Evolutionary conservation across 805 yeast species (phyloP), one percentile per base, ranked within the genome.

Genomic region (Brettanomyces anomalus): DNA sequence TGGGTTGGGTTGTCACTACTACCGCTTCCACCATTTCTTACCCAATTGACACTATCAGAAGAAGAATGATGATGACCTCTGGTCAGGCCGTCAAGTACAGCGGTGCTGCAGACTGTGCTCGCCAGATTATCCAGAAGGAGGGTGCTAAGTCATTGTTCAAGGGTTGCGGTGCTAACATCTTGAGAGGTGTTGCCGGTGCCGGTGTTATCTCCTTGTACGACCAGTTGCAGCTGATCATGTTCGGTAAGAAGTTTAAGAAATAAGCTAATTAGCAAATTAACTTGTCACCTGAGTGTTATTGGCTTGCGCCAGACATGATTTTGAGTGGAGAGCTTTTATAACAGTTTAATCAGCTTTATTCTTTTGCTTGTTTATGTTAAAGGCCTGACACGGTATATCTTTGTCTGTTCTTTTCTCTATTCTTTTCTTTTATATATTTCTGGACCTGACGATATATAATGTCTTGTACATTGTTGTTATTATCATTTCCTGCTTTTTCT

Each of bases 61-160:
- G 97, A 85, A 87, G 97, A 85, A 88, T 88, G 97, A 88, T 88
- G 97, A 88, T 88, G 97, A 88, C 97, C 61, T 89, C 97, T 59
- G 97, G 97, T 73, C 95, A 87, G 77, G 95, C 95, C 65, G 95
- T 88, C 63, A 88, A 89, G 77, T 88, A 88, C 78, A 74, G 80
- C 66, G 93, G 95, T 76, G 95, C 96, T 60, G 77, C 85, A 69
- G 96, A 89, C 71, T 86, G 93, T 72, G 81, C 85, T 85, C 74
- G 67, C 61, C 73, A 87, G 76, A 86, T 88, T 68, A 90, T 89
- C 60, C 95, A 95, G 58, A 87, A 93, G 67, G 96, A 89, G 75
- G 97, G 97, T 86, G 71, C 85, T 62, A 63, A 66, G 49, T 86
- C 97, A 61, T 78, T 88, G 73, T 88, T 88, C 90, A 89, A 86